A percentile compares a stretch with the other conserved stretches of the same genome.
phyloP scores from a whole-genome alignment of 1,284 basidiomycete species.

The Heliocybe sulcata region DNA sequence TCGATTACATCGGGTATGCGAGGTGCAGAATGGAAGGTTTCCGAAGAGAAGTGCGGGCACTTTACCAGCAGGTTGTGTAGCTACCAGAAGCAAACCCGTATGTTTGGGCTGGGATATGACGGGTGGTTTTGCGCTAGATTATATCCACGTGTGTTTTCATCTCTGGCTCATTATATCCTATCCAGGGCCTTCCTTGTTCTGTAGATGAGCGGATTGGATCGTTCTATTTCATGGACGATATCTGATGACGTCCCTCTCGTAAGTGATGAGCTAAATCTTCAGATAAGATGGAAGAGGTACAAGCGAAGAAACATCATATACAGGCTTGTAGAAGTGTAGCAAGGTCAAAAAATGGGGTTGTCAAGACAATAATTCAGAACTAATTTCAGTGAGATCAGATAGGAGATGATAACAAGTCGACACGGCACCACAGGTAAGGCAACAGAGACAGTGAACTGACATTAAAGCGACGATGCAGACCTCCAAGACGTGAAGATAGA shows the following conservation, averaged over 20 bases:
- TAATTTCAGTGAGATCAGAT: constrained; percentile 13
- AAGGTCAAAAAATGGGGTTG: constrained; percentile 11
- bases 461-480: not conserved
- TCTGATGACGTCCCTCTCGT: not conserved
- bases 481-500: not conserved
- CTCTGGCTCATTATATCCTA: not conserved
- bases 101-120: not conserved
- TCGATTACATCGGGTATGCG: constrained; percentile 75
- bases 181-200: not conserved
- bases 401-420: constrained; percentile 7
- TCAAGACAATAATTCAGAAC: constrained; percentile 33
- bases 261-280: not conserved
- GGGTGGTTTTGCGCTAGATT: not conserved
- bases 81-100: not conserved
- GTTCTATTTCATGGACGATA: not conserved
- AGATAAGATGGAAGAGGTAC: not conserved
- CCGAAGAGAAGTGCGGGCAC: constrained; percentile 41
- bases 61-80: not conserved
- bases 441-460: not conserved
- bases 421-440: not conserved
- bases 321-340: not conserved
- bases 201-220: not conserved
- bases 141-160: not conserved
- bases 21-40: constrained; percentile 57
- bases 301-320: not conserved